A percentile compares a stretch with the other conserved stretches of the same genome.
phyloP scores from a whole-genome alignment of 2,329 filamentous ascomycete genomes.

The Alternaria gansuensis region DNA sequence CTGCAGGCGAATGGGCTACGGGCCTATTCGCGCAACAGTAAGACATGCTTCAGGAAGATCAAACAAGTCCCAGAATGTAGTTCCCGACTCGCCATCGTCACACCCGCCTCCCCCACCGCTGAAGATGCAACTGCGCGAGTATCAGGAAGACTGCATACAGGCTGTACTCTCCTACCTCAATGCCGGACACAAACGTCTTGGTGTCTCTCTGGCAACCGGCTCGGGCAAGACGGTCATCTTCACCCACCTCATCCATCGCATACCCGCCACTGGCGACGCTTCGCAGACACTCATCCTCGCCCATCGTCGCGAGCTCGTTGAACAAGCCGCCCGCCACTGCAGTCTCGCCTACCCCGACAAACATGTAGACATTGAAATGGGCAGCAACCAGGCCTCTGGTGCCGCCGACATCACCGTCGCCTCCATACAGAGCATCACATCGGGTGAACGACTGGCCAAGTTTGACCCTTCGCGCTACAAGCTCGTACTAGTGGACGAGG shows the following conservation, averaged over 20 bases:
- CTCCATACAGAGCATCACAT: constrained; percentile 85
- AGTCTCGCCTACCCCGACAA: constrained; percentile 79
- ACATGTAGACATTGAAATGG: constrained; percentile 91
- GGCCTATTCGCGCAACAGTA: constrained; percentile 12
- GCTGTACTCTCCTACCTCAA: constrained; percentile 75
- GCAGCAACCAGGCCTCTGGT: constrained; percentile 76
- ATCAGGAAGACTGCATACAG: constrained; percentile 91
- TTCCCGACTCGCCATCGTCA: constrained; percentile 12
- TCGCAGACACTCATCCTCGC: constrained; percentile 89
- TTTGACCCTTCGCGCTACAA: constrained; percentile 85
- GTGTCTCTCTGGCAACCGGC: constrained; percentile 86
- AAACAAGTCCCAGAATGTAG: neutral
- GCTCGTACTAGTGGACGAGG: constrained; percentile 91
- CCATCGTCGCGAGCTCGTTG: constrained; percentile 90
- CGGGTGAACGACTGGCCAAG: constrained; percentile 78
- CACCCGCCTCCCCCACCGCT: constrained; percentile 28
- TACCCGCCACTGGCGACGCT: constrained; percentile 67
- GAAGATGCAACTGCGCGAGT: constrained; percentile 74
- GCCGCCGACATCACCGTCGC: constrained; percentile 91
- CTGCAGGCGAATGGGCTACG: constrained; percentile 24
- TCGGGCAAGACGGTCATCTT: constrained; percentile 96
- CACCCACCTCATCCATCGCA: constrained; percentile 87
- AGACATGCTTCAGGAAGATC: constrained; percentile 34
- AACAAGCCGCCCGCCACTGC: constrained; percentile 91
- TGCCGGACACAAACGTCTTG: constrained; percentile 78